Evolutionary conservation across 176 grass and related monocot genomes (phyloP), one percentile per base, ranked within the genome.

Genomic region (Hordeum marinum): DNA sequence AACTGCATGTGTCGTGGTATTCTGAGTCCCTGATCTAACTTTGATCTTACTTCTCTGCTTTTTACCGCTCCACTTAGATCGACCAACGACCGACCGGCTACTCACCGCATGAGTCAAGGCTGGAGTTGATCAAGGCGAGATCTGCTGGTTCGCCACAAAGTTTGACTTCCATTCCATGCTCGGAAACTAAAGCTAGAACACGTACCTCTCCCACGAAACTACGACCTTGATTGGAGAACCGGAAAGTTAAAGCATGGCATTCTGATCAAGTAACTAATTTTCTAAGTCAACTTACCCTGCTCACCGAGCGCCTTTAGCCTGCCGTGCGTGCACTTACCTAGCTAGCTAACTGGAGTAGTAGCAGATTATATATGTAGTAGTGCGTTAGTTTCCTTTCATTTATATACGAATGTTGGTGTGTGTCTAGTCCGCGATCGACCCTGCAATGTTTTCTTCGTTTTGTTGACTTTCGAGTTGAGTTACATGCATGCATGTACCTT

Each of bases 31-130:
- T 55, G 26, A 27, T 80, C 62, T 24, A 72, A 72, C 79, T 81
- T 67, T 68, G 13, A 21, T 36, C 70, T 50, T 27, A 18, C 17
- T 20, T 21, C 68, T 27, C 82, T 29, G 24, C 41, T 82, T 83
- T 87, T 83, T 83, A 84, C 84, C 84, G 21, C 18, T 75, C 89
- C 84, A 87, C 75, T 82, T 37, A 61, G 9, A 36, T 57, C 3
- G 7, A 61, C 14, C n/a, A n/a, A n/a, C 4, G 32, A 20, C 35
- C 62, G 0, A 63, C 31, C 48, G 48, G 15, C 15, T 52, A 52
- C 48, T 5, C 81, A 34, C 45, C 39, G 52, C 62, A 52, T 35
- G 9, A 20, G 71, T 87, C 89, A 84, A 84, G 89, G 89, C 83
- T 75, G 37, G 83, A 87, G 75, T 72, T 11, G 25, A 87, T 76